Percentiles rank a stretch among this genome's conserved stretches.
phyloP scores from a whole-genome alignment of 176 grass and related monocot genomes.

The Secale cereale region DNA sequence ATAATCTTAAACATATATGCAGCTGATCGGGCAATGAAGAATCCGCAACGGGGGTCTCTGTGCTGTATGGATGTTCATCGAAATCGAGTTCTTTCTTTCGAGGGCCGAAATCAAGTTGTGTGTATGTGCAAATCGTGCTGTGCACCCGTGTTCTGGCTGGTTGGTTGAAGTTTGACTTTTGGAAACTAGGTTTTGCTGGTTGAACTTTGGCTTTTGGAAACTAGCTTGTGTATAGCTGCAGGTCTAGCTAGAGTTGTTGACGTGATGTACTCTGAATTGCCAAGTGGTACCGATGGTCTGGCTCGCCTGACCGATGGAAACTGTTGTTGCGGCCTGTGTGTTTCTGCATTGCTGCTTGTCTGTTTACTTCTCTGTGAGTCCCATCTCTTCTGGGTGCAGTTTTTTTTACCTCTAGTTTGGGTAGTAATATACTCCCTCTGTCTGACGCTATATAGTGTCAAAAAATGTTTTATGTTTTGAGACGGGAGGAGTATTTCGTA shows the following conservation, averaged over 20 bases:
- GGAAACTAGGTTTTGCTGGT: not conserved
- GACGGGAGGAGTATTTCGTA: too few species aligned
- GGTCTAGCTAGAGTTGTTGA: conserved; percentile 12
- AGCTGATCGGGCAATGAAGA: conserved; percentile 13
- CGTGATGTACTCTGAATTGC: conserved; percentile 3
- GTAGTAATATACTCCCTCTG: too few species aligned
- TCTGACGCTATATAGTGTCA: too few species aligned
- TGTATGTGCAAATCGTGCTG: not conserved
- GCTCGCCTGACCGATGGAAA: not conserved
- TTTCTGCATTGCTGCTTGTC: not conserved
- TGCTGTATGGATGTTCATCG: not conserved
- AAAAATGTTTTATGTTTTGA: too few species aligned
- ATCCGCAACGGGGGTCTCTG: not conserved
- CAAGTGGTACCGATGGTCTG: not conserved
- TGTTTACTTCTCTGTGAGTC: not conserved
- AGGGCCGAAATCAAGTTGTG: not conserved
- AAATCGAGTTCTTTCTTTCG: not conserved
- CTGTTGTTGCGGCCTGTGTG: not conserved
- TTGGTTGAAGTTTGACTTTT: not conserved
- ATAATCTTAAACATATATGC: not conserved
- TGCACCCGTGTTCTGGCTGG: not conserved
- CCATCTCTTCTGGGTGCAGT: not conserved
- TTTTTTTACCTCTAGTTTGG: not conserved
- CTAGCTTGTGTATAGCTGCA: conserved; percentile 17
- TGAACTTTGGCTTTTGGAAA: not conserved